A percentile compares a stretch with the other conserved stretches of the same genome.
Evolutionary conservation across 2,329 filamentous ascomycete genomes (phyloP).

Genomic region (Fusarium brevicatenulatum): DNA sequence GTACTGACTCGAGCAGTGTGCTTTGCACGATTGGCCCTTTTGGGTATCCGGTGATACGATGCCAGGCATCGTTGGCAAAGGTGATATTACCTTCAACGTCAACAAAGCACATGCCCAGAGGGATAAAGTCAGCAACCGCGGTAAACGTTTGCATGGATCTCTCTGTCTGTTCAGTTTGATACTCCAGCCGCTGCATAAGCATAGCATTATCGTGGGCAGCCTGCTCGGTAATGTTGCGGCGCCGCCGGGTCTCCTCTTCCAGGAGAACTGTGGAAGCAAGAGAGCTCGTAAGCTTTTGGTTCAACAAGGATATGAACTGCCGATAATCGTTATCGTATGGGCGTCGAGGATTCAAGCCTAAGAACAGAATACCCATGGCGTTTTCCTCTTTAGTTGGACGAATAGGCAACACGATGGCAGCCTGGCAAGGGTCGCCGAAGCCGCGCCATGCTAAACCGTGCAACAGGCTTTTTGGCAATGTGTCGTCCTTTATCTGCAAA

Average conservation of each 20-base stretch:
- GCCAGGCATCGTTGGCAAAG: constrained; percentile 77
- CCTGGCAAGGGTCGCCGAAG: constrained; percentile 71
- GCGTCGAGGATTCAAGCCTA: constrained; percentile 75
- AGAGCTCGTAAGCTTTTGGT: constrained; percentile 70
- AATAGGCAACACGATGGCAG: constrained; percentile 75
- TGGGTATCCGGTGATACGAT: constrained; percentile 60
- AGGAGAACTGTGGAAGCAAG: constrained; percentile 76
- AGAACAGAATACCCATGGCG: constrained; percentile 73
- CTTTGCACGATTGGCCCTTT: constrained; percentile 47
- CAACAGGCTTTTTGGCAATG: constrained; percentile 67
- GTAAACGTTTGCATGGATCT: constrained; percentile 72
- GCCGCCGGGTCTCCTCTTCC: constrained; percentile 74
- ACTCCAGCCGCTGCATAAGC: constrained; percentile 72
- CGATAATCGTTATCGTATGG: constrained; percentile 80
- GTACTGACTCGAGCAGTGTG: constrained; percentile 56
- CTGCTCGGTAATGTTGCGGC: constrained; percentile 59
- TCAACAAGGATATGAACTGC: constrained; percentile 68
- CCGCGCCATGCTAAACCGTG: constrained; percentile 70
- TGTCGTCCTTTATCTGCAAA: constrained; percentile 58
- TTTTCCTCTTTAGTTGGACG: constrained; percentile 72
- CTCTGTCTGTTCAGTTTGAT: constrained; percentile 61
- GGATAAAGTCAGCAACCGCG: constrained; percentile 77
- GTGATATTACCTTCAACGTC: constrained; percentile 71
- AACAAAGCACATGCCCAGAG: constrained; percentile 78
- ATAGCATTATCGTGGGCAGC: constrained; percentile 74